Base-by-base conservation (phyloP, 2,329 filamentous ascomycete species). In the Rhynchosporium graminicola region DNA sequence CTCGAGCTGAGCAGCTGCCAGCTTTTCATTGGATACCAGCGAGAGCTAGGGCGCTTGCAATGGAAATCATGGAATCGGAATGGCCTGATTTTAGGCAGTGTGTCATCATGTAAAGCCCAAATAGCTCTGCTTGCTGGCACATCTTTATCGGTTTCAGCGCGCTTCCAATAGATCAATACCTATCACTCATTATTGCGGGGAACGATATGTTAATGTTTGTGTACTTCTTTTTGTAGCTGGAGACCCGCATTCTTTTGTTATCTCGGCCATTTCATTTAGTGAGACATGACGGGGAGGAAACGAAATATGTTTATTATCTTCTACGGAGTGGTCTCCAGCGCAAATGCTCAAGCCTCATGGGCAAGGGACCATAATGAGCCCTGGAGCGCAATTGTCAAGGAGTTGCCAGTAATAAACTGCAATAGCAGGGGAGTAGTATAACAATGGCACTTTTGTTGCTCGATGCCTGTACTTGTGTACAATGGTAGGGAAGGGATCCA, bases 11-110 rank as follows among this genome's bases (percentile, higher is more conserved):
- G 15, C 28, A 4, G 10, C 4, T 42, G 38, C 13, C 28, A 4
- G 10, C 4, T 42, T 40, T n/a, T 20, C 33, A 54, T 54, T 54
- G 51, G 51, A 15, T 54, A 54, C 36, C 51, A 54, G 36, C 10
- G n/a, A 54, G 20, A 29, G 33, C 9, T 15, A 20, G 13, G 33
- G 12, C 12, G 51, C 36, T 13, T 42, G 50, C 36, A n/a, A 42
- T 54, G 36, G 10, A 10, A 51, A 33, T 38, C 15, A 42, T 54
- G 36, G 10, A 10, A 51, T 20, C 6, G 13, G 28, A 40, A 20
- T 40, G 50, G 50, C 20, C 51, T 52, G 51, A 42, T 42, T 6
- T 4, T 33, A 40, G 42, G n/a, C 20, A 3, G 4, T 15, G n/a
- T 36, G 33, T 36, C 9, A 36, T 36, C 6, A 46, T 6, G 20